Evolutionary conservation across 75 land plant genomes (phyloP), one percentile per base, ranked within the genome.

Genomic region (Pinus albicaulis): DNA sequence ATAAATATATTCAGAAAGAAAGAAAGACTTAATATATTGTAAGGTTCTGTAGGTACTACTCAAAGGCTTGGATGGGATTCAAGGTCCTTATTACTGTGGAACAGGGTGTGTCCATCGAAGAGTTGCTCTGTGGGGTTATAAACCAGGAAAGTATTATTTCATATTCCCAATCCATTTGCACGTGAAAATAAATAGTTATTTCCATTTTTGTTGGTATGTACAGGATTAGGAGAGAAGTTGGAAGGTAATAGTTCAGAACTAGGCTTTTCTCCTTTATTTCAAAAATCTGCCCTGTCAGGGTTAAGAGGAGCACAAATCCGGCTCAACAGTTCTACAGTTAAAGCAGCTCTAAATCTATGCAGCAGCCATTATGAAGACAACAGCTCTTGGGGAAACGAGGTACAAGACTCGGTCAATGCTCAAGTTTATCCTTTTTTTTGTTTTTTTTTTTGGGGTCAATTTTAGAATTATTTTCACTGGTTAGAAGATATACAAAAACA

Each of bases 61-160:
- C 24, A 71, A 41, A 41, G 72, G 53, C 11, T 19, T 71, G 23
- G 53, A 71, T 36, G 72, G 53, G 22, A 34, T 71, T 16, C 72
- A 71, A 71, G 72, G 72, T 11, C 48, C 72, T n/a, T 36, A 13
- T 36, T 71, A 71, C 17, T 71, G 72, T 16, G 72, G 72, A 7
- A 71, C 72, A 5, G 23, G 48, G 22, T 71, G 72, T 16, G 14
- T 71, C 16, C 48, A 24, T 22, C 38, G 72, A 22, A 34, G 72
- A n/a, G 12, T 22, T 24, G n/a, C 52, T 36, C 48, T 71, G 72
- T 36, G 26, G 24, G 53, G 64, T 61, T 26, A 12, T 61, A 12
- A 61, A 61, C 64, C 14, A 15, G 12, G 64, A 61, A 61, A 61
- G 15, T 61, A 12, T 61, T 48, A 10, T 48, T 48, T 48, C 53